Percentiles rank a stretch among this genome's conserved stretches.
Evolutionary conservation across 2,329 filamentous ascomycete genomes (phyloP).

Genomic region (Cladosporium sp.): DNA sequence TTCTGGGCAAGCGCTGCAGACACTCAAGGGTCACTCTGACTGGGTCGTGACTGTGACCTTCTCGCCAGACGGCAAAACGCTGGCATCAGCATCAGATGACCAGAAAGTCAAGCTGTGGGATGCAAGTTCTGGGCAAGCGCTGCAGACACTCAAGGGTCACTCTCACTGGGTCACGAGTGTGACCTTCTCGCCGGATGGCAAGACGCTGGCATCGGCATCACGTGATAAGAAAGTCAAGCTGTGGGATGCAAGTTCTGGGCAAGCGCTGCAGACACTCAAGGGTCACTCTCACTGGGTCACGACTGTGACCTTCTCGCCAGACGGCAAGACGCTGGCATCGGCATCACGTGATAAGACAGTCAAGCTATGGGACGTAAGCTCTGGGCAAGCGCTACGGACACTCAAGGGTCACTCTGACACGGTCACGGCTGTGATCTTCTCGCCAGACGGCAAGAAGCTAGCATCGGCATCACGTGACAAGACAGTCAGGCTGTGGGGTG

Average conservation of each 20-base stretch:
- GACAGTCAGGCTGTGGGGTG: not conserved
- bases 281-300: not conserved
- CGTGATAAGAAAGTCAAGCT: not conserved
- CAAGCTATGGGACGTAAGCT: not conserved
- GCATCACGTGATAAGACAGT: not conserved
- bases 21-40: not conserved
- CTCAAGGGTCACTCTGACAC: not conserved
- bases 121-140: not conserved
- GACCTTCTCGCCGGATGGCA: not conserved
- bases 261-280: not conserved
- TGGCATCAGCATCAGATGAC: conserved; percentile 2
- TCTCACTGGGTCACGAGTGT: not conserved
- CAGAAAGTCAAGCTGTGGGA: not conserved
- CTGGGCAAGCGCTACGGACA: not conserved
- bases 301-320: conserved; percentile 2
- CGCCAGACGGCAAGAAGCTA: not conserved
- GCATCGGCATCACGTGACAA: not conserved
- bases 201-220: not conserved
- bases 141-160: not conserved
- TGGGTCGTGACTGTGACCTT: conserved; percentile 2
- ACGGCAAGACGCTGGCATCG: not conserved
- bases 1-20: not conserved
- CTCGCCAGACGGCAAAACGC: conserved; percentile 3
- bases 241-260: not conserved
- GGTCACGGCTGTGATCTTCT: not conserved